Conservation (phyloP, 1,284 basidiomycete genomes). For the Grifola frondosa region DNA sequence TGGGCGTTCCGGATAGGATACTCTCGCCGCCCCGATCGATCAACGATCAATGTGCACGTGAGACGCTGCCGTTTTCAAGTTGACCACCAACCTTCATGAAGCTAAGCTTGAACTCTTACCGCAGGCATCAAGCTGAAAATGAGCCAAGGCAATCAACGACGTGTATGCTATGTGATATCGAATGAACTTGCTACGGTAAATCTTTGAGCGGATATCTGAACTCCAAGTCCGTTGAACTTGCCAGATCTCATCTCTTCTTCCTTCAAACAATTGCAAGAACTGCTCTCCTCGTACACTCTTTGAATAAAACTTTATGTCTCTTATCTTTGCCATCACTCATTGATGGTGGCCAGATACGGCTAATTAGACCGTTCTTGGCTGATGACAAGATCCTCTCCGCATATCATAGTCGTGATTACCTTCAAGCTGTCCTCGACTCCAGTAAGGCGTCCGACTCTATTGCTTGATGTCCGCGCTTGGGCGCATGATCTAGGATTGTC, state of each 20-base stretch:
- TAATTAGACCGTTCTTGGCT: conserved; percentile 54
- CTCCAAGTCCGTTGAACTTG: too few relatives aligned
- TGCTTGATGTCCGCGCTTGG: too few relatives aligned
- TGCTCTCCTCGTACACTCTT: conserved; percentile 83
- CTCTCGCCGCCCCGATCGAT: too few relatives aligned
- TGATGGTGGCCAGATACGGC: conserved; percentile 34
- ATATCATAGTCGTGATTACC: conserved; percentile 59
- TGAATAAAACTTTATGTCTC: conserved; percentile 61
- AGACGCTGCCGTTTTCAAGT: too few relatives aligned
- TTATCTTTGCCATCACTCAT: conserved; percentile 36
- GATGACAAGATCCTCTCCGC: conserved; percentile 48
- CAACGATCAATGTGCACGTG: too few relatives aligned
- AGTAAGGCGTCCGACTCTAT: conserved; percentile 21
- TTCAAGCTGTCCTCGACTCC: conserved; percentile 51
- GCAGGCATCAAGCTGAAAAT: too few relatives aligned
- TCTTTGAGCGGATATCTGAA: too few relatives aligned
- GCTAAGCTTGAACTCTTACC: too few relatives aligned
- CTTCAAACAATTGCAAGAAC: conserved; percentile 79
- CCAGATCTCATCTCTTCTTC: conserved; percentile 62
- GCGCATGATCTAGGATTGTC: conserved; percentile 93
- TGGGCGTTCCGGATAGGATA: too few relatives aligned
- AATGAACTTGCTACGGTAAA: conserved; percentile 53
- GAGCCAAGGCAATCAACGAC: too few relatives aligned
- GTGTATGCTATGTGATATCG: conserved; percentile 58
- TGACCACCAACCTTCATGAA: too few relatives aligned